These are phyloP conservation scores for Eutypa lata DNA, from an alignment of 2,329 filamentous ascomycete species.

Conservation along the genomic window DNA sequence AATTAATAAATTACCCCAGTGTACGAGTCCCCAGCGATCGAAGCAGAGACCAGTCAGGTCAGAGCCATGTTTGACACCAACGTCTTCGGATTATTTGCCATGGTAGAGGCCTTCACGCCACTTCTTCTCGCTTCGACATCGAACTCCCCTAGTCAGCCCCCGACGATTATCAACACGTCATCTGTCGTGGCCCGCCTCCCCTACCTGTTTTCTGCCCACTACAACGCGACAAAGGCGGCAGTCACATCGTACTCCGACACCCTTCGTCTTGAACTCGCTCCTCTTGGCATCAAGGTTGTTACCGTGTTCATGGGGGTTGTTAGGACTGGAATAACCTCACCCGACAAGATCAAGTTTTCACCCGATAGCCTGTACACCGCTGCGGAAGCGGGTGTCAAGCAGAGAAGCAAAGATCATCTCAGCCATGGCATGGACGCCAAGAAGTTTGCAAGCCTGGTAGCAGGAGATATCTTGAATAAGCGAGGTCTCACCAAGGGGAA, in stretches of 20 bases:
- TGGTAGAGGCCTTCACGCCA: slow-evolving; percentile 2
- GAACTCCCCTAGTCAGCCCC: not conserved
- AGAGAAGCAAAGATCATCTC: not conserved
- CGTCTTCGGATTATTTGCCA: slow-evolving; percentile 4
- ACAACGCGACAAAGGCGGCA: slow-evolving; percentile 5
- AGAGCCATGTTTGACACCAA: slow-evolving; percentile 3
- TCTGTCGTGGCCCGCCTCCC: slow-evolving; percentile 1
- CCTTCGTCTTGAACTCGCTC: not conserved
- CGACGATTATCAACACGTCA: not conserved
- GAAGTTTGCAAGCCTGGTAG: not conserved
- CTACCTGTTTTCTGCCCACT: not conserved
- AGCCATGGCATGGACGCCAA: not conserved
- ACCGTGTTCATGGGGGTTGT: slow-evolving; percentile 6
- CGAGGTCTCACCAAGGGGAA: not conserved
- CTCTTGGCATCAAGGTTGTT: not conserved
- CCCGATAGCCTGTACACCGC: slow-evolving; percentile 5
- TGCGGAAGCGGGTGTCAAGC: not conserved
- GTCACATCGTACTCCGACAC: slow-evolving; percentile 4
- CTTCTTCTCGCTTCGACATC: slow-evolving; percentile 2
- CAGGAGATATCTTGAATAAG: not conserved
- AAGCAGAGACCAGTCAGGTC: slow-evolving; percentile 3
- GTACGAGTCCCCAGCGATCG: slow-evolving; percentile 8
- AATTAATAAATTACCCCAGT: slow-evolving; percentile 2
- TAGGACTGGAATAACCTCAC: not conserved
- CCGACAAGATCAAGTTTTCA: slow-evolving; percentile 1